Evolutionary conservation across 1,139 yeast genomes (phyloP).

Genomic region (Yamadazyma membranifaciens): DNA sequence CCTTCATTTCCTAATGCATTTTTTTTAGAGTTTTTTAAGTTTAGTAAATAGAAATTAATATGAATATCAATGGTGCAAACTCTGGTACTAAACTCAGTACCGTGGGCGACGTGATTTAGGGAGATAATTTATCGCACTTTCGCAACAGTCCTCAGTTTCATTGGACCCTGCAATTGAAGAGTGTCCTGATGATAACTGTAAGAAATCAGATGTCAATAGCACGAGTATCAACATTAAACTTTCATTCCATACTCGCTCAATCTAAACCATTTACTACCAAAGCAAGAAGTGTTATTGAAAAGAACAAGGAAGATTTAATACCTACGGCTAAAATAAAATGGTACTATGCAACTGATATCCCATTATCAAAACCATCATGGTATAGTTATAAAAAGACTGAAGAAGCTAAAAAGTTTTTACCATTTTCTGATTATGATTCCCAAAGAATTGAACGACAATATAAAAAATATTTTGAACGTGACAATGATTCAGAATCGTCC

Average conservation of each 20-base stretch:
- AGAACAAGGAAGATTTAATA: constrained; percentile 7
- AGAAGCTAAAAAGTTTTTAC: constrained; percentile 62
- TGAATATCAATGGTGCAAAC: too few relatives aligned
- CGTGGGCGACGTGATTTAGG: too few relatives aligned
- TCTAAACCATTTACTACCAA: constrained; percentile 14
- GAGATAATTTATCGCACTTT: too few relatives aligned
- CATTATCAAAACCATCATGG: constrained; percentile 65
- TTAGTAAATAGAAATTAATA: too few relatives aligned
- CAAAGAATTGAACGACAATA: constrained; percentile 47
- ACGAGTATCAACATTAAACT: constrained; percentile 4
- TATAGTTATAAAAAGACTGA: constrained; percentile 45
- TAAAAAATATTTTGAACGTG: constrained; percentile 3
- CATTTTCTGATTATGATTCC: constrained; percentile 68
- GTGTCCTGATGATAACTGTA: background rate
- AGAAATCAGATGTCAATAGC: background rate
- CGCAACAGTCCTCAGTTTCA: background rate
- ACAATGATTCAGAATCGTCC: constrained; percentile 1
- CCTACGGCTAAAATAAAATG: constrained; percentile 40
- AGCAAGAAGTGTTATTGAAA: constrained; percentile 11
- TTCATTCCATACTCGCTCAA: constrained; percentile 7
- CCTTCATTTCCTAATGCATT: too few relatives aligned
- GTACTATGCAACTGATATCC: constrained; percentile 84
- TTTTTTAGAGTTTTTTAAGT: too few relatives aligned
- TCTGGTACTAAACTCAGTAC: too few relatives aligned
- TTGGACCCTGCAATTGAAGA: background rate